Evolutionary conservation across 352 stramenopile genomes (phyloP).

Genomic region (Phytophthora pistaciae): DNA sequence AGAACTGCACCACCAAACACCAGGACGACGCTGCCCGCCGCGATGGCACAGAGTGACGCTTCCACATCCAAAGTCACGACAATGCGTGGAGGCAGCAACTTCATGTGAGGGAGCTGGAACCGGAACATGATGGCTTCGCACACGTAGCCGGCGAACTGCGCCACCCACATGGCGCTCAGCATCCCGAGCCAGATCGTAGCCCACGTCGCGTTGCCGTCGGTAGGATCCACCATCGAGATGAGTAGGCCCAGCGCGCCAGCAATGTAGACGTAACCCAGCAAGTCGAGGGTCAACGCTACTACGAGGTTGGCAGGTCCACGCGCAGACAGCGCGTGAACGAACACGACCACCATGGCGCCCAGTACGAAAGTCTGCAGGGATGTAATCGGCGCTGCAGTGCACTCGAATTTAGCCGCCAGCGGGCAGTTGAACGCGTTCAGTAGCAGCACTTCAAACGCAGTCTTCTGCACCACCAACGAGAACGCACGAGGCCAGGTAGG

Average conservation of each 20-base stretch:
- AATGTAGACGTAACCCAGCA: slow-evolving; percentile 52
- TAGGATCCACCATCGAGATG: slow-evolving; percentile 56
- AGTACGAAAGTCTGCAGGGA: slow-evolving; percentile 48
- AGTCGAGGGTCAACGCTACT: slow-evolving; percentile 42
- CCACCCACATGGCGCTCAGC: slow-evolving; percentile 53
- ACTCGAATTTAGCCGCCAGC: slow-evolving; percentile 16
- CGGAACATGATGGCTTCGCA: slow-evolving; percentile 68
- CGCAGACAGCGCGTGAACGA: slow-evolving; percentile 37
- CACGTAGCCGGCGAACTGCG: slow-evolving; percentile 51
- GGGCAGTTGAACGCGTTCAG: slow-evolving; percentile 56
- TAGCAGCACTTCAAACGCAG: slow-evolving; percentile 47
- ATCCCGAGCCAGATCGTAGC: slow-evolving; percentile 51
- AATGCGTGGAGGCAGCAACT: slow-evolving; percentile 52
- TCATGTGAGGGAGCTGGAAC: slow-evolving; percentile 52
- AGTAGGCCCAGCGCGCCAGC: slow-evolving; percentile 44
- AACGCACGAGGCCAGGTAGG: slow-evolving; percentile 38
- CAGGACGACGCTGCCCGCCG: slow-evolving; percentile 44
- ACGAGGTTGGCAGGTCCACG: slow-evolving; percentile 46
- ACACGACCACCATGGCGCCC: slow-evolving; percentile 39
- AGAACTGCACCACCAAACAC: slow-evolving; percentile 44
- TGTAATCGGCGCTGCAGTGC: slow-evolving; percentile 30
- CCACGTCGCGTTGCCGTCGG: slow-evolving; percentile 37
- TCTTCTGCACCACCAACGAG: slow-evolving; percentile 49
- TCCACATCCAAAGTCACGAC: slow-evolving; percentile 61
- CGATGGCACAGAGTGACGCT: slow-evolving; percentile 48